A percentile compares a stretch with the other conserved stretches of the same genome.
Evolutionary conservation across 345 rosid species (phyloP).

Genomic region (Arabis alpina): DNA sequence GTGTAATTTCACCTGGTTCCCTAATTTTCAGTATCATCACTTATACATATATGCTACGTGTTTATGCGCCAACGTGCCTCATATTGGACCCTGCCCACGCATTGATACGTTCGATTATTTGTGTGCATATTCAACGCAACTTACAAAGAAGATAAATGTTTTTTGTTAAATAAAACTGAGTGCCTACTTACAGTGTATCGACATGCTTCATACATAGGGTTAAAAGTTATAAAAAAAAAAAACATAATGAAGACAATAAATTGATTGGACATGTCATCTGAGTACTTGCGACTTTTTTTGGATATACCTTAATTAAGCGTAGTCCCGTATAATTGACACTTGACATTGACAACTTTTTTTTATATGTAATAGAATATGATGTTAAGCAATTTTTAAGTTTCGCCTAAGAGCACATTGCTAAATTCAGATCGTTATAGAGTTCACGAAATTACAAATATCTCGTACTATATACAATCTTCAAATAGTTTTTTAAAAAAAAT

Average conservation of each 20-base stretch:
- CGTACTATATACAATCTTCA: too few relatives aligned
- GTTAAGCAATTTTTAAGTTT: too few relatives aligned
- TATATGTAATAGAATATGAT: too few relatives aligned
- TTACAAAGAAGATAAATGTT: neutral
- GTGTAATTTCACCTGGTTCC: neutral
- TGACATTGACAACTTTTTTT: too few relatives aligned
- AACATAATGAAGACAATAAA: slow-evolving; percentile 19
- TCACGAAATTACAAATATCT: too few relatives aligned
- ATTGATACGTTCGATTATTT: slow-evolving; percentile 11
- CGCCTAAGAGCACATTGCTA: too few relatives aligned
- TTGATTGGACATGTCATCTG: slow-evolving; percentile 28
- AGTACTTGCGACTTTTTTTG: neutral
- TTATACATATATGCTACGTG: slow-evolving; percentile 25
- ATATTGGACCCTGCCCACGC: slow-evolving; percentile 25
- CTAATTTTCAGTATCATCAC: neutral
- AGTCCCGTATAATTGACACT: neutral
- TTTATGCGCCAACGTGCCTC: slow-evolving; percentile 10
- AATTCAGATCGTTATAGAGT: too few relatives aligned
- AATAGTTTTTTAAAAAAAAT: too few relatives aligned
- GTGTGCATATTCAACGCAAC: slow-evolving; percentile 13
- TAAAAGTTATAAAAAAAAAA: neutral
- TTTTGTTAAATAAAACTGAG: neutral
- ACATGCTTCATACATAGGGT: slow-evolving; percentile 1
- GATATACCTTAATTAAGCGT: neutral
- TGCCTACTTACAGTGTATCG: slow-evolving; percentile 18